These are phyloP conservation scores for Mercurialis annua DNA, from an alignment of 345 rosid genomes.

Conservation along the genomic window DNA sequence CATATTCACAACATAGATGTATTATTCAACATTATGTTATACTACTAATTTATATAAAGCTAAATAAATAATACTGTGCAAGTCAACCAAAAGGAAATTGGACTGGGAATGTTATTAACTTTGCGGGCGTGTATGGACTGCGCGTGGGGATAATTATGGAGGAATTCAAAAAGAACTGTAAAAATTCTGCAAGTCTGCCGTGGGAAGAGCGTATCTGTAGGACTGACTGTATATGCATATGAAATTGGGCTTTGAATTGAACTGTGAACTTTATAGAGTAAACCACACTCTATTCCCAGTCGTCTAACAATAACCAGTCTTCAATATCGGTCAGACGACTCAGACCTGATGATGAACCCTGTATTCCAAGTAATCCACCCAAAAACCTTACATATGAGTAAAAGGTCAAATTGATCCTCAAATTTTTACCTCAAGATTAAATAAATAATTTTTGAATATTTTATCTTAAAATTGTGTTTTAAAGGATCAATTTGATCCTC, in stretches of 20 bases:
- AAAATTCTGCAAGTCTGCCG: background rate
- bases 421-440: too few relatives aligned
- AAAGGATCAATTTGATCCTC: too few relatives aligned
- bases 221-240: background rate
- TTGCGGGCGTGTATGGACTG: background rate
- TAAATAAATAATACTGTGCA: too few relatives aligned
- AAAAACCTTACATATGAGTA: background rate
- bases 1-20: too few relatives aligned
- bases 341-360: background rate
- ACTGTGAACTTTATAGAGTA: background rate
- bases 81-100: background rate
- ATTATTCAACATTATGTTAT: too few relatives aligned
- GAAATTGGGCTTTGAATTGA: conserved; percentile 2
- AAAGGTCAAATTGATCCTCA: background rate
- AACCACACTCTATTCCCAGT: background rate
- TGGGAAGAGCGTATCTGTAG: background rate
- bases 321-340: background rate
- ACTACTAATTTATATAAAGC: too few relatives aligned
- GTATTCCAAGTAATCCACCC: conserved; percentile 16
- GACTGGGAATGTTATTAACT: background rate
- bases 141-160: background rate
- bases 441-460: too few relatives aligned
- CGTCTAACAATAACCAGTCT: background rate
- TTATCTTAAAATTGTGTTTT: too few relatives aligned
- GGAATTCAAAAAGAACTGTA: background rate